Base-by-base conservation (phyloP, 805 yeast genomes). In the Pichia cabralensis region DNA sequence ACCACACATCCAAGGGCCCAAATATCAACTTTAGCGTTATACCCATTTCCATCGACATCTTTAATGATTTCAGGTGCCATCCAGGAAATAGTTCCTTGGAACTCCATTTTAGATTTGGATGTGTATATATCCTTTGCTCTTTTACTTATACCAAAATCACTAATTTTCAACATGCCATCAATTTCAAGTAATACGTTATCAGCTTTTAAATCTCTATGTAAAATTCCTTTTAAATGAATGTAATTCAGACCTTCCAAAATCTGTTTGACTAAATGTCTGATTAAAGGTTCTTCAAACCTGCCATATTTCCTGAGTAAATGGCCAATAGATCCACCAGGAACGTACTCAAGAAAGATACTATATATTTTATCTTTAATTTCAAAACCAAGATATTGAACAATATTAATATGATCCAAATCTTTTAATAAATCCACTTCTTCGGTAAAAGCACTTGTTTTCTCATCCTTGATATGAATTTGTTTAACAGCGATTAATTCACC, bases 51-150 rank as follows among this genome's bases (percentile, higher is more conserved):
- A 3, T 74, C 76, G 15, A 76, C 76, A 39, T 84, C 85, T 53
- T 86, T 89, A 33, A 92, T 86, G 44, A 94, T 95, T 53, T 92
- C 99, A 0, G 99, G 99, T 1, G 99, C 99, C 98, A 92, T 92
- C 98, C 98, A 92, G 56, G 88, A 92, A 1, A 94, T 85, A 0
- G 98, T 88, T 17, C 99, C 99, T 58, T 94, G 95, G 42, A 58
- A 55, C 10, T 96, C 88, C 95, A 88, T 83, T 36, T 85, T 96
- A 4, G 95, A 85, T 48, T 84, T 77, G 55, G 92, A 86, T 21
- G 82, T 77, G 54, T 92, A 89, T 17, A 89, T 83, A 52, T 92
- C 88, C 29, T 76, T 71, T 10, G 85, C 74, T 49, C 76, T 74
- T 54, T 85, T 88, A 27, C 96, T 86, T 34, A 92, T 92, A 30